Evolutionary conservation across 257 asterid genomes (phyloP).

Genomic region (Solanum medicagineum): DNA sequence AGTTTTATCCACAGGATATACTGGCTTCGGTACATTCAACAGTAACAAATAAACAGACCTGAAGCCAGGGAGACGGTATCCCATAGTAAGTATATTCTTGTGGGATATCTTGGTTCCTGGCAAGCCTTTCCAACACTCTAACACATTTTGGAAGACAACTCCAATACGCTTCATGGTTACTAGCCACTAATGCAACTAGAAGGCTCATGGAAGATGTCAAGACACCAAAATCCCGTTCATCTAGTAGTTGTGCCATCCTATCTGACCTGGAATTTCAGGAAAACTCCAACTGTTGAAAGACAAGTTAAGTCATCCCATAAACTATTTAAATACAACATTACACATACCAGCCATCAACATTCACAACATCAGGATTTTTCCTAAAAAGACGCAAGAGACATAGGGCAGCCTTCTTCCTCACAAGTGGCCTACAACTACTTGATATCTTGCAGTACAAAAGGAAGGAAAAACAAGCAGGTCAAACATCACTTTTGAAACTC

Average conservation of each 20-base stretch:
- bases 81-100: constrained; percentile 99
- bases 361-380: constrained; percentile 95
- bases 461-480: constrained; percentile 9
- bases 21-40: neutral
- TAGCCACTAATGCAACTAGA: constrained; percentile 87
- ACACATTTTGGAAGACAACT: constrained; percentile 98
- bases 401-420: constrained; percentile 96
- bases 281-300: constrained; percentile 2
- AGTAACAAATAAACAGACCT: constrained; percentile 38
- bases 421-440: constrained; percentile 97
- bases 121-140: constrained; percentile 79
- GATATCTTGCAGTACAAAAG: constrained; percentile 39
- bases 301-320: neutral
- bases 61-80: constrained; percentile 99
- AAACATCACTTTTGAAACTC: neutral
- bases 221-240: constrained; percentile 98
- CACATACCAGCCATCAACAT: constrained; percentile 91
- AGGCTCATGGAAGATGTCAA: constrained; percentile 98
- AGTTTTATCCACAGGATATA: neutral
- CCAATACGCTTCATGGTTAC: constrained; percentile 95
- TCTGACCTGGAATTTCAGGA: constrained; percentile 65
- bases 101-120: constrained; percentile 91
- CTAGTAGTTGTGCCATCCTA: constrained; percentile 91
- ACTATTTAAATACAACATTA: neutral
- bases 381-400: constrained; percentile 93